Evolutionary conservation across 2,329 filamentous ascomycete genomes (phyloP).

Genomic region (Coleophoma cylindrospora): DNA sequence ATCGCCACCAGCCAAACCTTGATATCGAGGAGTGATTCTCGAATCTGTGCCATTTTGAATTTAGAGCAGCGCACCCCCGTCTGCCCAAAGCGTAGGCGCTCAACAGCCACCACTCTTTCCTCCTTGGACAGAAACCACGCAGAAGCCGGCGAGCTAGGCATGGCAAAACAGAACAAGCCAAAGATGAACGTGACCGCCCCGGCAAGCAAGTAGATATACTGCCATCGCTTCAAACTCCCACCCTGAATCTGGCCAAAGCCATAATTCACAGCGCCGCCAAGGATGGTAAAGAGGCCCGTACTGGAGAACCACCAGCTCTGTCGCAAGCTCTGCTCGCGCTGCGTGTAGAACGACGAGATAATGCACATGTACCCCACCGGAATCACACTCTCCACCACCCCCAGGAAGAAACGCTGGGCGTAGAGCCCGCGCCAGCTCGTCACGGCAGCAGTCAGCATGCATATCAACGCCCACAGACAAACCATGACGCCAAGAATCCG

Average conservation of each 20-base stretch:
- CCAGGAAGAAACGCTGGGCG: conserved; percentile 59
- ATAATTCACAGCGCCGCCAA: conserved; percentile 62
- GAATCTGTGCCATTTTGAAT: conserved; percentile 55
- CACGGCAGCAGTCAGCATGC: conserved; percentile 65
- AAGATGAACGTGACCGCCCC: conserved; percentile 60
- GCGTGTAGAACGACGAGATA: conserved; percentile 58
- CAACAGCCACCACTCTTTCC: conserved; percentile 60
- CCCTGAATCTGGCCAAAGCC: conserved; percentile 58
- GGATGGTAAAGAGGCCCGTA: conserved; percentile 49
- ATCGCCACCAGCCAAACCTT: conserved; percentile 60
- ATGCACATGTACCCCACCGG: conserved; percentile 64
- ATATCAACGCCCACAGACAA: conserved; percentile 61
- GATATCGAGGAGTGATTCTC: conserved; percentile 51
- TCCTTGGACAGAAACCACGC: conserved; percentile 64
- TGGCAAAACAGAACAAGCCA: conserved; percentile 57
- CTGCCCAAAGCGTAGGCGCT: conserved; percentile 56
- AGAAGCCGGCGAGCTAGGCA: conserved; percentile 60
- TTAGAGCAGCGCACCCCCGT: conserved; percentile 57
- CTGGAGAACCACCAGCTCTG: conserved; percentile 65
- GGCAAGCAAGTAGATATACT: conserved; percentile 66
- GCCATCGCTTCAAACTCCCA: conserved; percentile 54
- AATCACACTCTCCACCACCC: conserved; percentile 58
- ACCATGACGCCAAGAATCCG: conserved; percentile 59
- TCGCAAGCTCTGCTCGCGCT: conserved; percentile 57
- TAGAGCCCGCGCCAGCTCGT: conserved; percentile 59